Percentiles rank a stretch among this genome's conserved stretches.
These are phyloP conservation scores for Scedosporium minutisporum DNA, from an alignment of 2,329 filamentous ascomycete species.

Conservation along the genomic window DNA sequence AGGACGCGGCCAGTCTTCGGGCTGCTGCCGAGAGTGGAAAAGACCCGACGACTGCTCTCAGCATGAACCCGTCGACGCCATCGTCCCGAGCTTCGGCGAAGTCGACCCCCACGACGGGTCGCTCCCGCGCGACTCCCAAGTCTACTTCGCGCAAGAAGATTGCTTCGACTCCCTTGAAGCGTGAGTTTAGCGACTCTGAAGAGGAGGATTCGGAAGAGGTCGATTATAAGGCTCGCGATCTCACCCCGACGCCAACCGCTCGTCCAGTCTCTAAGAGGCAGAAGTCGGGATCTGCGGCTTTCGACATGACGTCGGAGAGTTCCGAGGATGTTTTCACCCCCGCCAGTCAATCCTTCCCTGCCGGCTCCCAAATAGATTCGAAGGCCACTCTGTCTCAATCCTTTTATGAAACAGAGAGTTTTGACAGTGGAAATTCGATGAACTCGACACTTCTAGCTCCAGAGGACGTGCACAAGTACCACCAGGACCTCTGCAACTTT, in stretches of 20 bases:
- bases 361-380: not conserved
- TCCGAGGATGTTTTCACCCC: not conserved
- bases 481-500: not conserved
- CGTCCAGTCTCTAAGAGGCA: not conserved
- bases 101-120: conserved; percentile 11
- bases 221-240: conserved; percentile 9
- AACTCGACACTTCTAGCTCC: not conserved
- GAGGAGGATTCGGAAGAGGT: conserved; percentile 17
- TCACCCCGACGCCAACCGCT: not conserved
- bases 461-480: not conserved
- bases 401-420: not conserved
- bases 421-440: not conserved
- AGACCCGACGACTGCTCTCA: conserved; percentile 33
- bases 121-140: conserved; percentile 7
- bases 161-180: conserved; percentile 16
- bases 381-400: conserved; percentile 2
- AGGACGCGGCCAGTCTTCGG: conserved; percentile 38
- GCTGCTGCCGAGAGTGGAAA: conserved; percentile 32
- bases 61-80: conserved; percentile 2
- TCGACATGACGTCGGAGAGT: conserved; percentile 3
- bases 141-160: conserved; percentile 12
- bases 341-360: not conserved
- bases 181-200: conserved; percentile 13
- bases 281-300: not conserved
- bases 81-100: conserved; percentile 7